Percentiles rank a stretch among this genome's conserved stretches.
phyloP scores from a whole-genome alignment of 1,284 basidiomycete genomes.

The Irpex sp. region DNA sequence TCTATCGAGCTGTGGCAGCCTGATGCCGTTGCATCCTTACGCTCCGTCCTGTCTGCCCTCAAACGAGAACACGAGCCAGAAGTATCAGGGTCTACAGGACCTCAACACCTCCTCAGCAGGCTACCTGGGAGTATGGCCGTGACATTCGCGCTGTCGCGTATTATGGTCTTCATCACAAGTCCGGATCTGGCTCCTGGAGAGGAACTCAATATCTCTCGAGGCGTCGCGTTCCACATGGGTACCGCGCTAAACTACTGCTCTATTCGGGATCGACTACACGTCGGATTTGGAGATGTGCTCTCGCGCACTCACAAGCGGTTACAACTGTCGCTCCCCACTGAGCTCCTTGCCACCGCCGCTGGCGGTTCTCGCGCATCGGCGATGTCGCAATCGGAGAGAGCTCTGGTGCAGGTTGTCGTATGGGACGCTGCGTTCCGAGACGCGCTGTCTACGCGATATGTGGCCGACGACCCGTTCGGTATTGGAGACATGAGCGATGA shows the following conservation, averaged over 20 bases:
- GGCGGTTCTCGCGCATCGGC: conserved; percentile 32
- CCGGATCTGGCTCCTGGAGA: conserved; percentile 74
- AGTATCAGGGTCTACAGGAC: neutral
- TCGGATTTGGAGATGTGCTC: conserved; percentile 34
- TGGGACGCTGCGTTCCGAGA: conserved; percentile 48
- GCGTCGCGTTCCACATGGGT: conserved; percentile 60
- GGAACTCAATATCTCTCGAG: conserved; percentile 61
- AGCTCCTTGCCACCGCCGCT: conserved; percentile 48
- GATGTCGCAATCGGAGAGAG: conserved; percentile 26
- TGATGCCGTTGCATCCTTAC: conserved; percentile 51
- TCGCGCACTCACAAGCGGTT: conserved; percentile 41
- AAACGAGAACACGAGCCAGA: conserved; percentile 9
- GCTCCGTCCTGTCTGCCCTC: conserved; percentile 36
- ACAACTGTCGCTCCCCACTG: conserved; percentile 51
- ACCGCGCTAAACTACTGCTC: conserved; percentile 59
- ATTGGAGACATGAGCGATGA: conserved; percentile 41
- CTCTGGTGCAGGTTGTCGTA: conserved; percentile 36
- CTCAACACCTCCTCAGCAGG: conserved; percentile 31
- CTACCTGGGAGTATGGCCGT: conserved; percentile 52
- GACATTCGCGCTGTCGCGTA: conserved; percentile 56
- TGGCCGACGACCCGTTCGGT: conserved; percentile 56
- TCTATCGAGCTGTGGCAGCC: conserved; percentile 73
- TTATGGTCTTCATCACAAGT: conserved; percentile 67
- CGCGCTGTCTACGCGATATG: conserved; percentile 57
- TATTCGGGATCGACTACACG: conserved; percentile 41